Conservation (phyloP, 352 stramenopile species). For the Phytophthora constricta region DNA sequence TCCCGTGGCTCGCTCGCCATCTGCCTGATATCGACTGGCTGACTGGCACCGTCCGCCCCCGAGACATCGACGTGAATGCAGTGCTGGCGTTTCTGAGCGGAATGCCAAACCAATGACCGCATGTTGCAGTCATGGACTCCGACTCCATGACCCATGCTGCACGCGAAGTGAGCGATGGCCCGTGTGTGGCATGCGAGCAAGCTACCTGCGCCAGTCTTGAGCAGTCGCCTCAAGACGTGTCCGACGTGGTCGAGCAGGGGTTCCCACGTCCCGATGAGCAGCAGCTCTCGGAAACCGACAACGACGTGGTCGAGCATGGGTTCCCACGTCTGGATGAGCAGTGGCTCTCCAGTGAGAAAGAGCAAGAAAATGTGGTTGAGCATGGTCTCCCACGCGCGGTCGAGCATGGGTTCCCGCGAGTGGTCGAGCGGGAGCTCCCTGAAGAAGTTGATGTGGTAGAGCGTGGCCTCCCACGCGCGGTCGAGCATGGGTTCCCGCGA, state of each 20-base stretch:
- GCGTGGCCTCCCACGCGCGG: too few species aligned
- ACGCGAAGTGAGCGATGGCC: slow-evolving; percentile 21
- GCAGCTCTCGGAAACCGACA: slow-evolving; percentile 6
- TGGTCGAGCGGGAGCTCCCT: too few species aligned
- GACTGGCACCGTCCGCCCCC: slow-evolving; percentile 10
- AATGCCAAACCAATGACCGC: slow-evolving; percentile 10
- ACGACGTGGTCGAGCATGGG: too few species aligned
- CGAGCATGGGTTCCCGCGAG: too few species aligned
- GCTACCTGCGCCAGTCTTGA: slow-evolving; percentile 12
- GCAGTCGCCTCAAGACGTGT: slow-evolving; percentile 18
- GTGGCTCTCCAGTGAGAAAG: too few species aligned
- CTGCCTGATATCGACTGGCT: slow-evolving; percentile 33
- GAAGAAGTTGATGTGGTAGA: too few species aligned
- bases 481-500: slow-evolving; percentile 14
- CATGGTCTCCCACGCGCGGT: too few species aligned
- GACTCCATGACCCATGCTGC: slow-evolving; percentile 6
- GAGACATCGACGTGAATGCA: slow-evolving; percentile 5
- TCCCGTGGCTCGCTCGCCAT: slow-evolving; percentile 36
- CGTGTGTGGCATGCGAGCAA: slow-evolving; percentile 7
- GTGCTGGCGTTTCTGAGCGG: slow-evolving; percentile 12
- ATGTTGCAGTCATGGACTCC: slow-evolving; percentile 25
- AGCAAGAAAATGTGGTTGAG: too few species aligned
- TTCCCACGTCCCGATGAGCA: slow-evolving; percentile 14
- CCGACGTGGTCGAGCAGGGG: slow-evolving; percentile 3
- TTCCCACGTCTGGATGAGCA: too few species aligned